phyloP scores from a whole-genome alignment of 257 asterid species.

The Voacanga thouarsii region DNA sequence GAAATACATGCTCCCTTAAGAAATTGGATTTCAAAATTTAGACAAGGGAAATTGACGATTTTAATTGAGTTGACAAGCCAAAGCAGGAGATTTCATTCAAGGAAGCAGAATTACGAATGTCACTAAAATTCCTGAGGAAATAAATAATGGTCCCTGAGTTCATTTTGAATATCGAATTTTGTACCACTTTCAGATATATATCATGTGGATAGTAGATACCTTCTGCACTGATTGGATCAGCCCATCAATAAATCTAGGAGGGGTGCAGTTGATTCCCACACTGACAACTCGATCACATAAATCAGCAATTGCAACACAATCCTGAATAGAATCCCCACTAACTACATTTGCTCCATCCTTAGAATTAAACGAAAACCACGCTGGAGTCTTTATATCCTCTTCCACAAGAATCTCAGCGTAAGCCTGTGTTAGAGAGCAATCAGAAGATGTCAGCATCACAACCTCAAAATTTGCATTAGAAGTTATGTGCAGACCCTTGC shows the following conservation, averaged over 20 bases:
- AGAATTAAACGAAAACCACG: conserved; percentile 74
- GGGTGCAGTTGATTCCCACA: conserved; percentile 79
- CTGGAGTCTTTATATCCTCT: conserved; percentile 45
- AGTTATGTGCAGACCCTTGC: not conserved
- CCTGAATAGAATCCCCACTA: conserved; percentile 58
- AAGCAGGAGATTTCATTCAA: not conserved
- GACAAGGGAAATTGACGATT: not conserved
- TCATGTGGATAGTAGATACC: conserved; percentile 29
- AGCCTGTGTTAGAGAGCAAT: conserved; percentile 35
- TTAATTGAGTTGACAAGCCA: not conserved
- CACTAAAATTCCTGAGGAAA: not conserved
- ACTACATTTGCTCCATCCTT: conserved; percentile 59
- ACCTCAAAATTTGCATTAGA: not conserved
- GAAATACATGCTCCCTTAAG: not conserved
- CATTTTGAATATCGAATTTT: not conserved
- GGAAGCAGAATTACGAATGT: not conserved
- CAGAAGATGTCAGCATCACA: not conserved
- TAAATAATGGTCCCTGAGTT: not conserved
- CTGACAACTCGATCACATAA: conserved; percentile 50
- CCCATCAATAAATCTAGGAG: conserved; percentile 65
- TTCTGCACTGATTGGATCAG: conserved; percentile 52
- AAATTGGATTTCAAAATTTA: not conserved
- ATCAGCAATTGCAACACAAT: conserved; percentile 61
- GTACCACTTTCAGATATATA: not conserved
- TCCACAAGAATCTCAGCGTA: conserved; percentile 74